Evolutionary conservation across 1,139 yeast species (phyloP).

Genomic region (Suhomyces yuchorum): DNA sequence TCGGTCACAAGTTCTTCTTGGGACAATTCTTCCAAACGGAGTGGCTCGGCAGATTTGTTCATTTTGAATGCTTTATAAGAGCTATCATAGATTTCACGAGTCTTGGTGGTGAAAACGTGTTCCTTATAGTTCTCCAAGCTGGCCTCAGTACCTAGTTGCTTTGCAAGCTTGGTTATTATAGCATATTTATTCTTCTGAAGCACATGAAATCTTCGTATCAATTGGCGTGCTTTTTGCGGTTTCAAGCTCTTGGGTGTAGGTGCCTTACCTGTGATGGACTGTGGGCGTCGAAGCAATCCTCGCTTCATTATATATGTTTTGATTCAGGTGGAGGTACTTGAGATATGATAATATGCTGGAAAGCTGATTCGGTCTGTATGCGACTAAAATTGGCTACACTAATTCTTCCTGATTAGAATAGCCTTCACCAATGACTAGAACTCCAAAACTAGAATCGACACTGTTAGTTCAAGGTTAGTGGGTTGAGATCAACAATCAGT

Average conservation of each 20-base stretch:
- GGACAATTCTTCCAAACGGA: conserved; percentile 24
- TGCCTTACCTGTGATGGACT: conserved; percentile 20
- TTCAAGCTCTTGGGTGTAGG: conserved; percentile 45
- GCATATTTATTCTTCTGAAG: conserved; percentile 52
- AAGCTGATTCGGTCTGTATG: no score
- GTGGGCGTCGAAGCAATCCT: conserved; percentile 14
- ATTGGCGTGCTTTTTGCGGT: conserved; percentile 65
- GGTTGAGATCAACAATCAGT: no score
- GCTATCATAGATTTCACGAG: conserved; percentile 1
- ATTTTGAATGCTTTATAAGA: conserved; percentile 12
- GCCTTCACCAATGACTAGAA: no score
- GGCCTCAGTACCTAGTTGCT: conserved; percentile 13
- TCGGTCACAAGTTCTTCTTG: conserved; percentile 24
- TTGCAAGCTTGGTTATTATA: conserved; percentile 30
- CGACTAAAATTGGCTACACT: no score
- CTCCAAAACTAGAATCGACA: no score
- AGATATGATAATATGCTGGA: no score
- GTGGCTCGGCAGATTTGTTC: conserved; percentile 16
- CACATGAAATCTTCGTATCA: conserved; percentile 69
- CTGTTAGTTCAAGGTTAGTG: no score
- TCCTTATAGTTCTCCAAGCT: conserved; percentile 29
- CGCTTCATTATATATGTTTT: conserved; percentile 4
- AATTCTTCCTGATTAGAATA: no score
- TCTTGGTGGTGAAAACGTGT: background rate
- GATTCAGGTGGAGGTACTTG: background rate